These are phyloP conservation scores for Asterionellopsis glacialis DNA, from an alignment of 108 stramenopile species.

Conservation along the genomic window DNA sequence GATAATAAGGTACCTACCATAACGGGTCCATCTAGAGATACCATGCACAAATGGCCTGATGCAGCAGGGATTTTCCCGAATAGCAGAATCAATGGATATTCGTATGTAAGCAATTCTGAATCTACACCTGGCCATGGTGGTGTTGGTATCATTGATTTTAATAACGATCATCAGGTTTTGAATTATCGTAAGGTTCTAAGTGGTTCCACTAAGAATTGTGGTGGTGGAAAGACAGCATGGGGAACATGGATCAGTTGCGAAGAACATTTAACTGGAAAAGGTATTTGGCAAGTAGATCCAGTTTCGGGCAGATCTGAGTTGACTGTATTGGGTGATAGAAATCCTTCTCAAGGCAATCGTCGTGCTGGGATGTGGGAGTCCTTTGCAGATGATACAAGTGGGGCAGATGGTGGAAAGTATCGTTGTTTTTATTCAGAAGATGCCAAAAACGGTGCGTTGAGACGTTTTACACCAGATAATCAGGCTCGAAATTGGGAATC, in stretches of 20 bases:
- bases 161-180: conserved; percentile 5
- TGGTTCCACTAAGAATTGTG: conserved; percentile 26
- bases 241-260: conserved; percentile 40
- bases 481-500: conserved; percentile 32
- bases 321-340: conserved; percentile 5
- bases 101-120: conserved; percentile 18
- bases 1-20: conserved; percentile 14
- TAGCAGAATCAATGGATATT: conserved; percentile 2
- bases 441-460: conserved; percentile 23
- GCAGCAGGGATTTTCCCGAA: conserved; percentile 30
- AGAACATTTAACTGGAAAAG: conserved; percentile 21
- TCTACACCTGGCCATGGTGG: not conserved
- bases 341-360: conserved; percentile 13
- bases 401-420: not conserved
- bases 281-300: conserved; percentile 35
- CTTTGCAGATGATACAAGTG: conserved; percentile 24
- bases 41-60: conserved; percentile 15
- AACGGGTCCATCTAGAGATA: not conserved
- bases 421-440: conserved; percentile 56
- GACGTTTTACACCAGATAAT: conserved; percentile 41
- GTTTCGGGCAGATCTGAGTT: conserved; percentile 14
- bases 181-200: conserved; percentile 14
- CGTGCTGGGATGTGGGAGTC: conserved; percentile 28
- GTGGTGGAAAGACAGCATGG: conserved; percentile 42
- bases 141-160: conserved; percentile 17